phyloP scores from a whole-genome alignment of 1,284 basidiomycete species.

The Apiotrichum porosum region DNA sequence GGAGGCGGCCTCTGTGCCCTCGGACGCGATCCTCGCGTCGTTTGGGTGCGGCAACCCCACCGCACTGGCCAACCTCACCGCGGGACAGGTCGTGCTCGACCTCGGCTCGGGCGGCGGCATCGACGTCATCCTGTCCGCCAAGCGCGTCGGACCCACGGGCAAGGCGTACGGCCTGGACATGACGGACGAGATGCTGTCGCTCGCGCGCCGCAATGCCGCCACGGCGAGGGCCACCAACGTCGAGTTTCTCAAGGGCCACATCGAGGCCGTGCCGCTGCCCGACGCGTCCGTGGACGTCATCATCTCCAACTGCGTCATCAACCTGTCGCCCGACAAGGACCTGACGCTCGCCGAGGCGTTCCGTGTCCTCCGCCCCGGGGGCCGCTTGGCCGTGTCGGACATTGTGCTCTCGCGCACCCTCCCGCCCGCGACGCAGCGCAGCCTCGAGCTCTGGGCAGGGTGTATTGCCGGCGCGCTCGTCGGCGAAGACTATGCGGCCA shows the following conservation, averaged over 20 bases:
- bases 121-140: conserved; percentile 55
- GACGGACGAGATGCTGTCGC: conserved; percentile 37
- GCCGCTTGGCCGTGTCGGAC: conserved; percentile 73
- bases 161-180: conserved; percentile 56
- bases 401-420: conserved; percentile 16
- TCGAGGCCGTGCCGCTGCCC: conserved; percentile 52
- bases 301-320: conserved; percentile 57
- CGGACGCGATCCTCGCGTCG: conserved; percentile 17
- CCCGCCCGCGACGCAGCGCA: background rate
- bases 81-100: conserved; percentile 58
- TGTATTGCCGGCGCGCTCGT: conserved; percentile 18
- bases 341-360: conserved; percentile 71
- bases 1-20: conserved; percentile 12
- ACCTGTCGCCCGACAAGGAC: conserved; percentile 52
- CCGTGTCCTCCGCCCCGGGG: conserved; percentile 95
- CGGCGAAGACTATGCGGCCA: conserved; percentile 11
- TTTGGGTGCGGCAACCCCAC: conserved; percentile 22
- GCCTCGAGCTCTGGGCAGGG: conserved; percentile 19
- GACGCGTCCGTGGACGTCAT: conserved; percentile 55
- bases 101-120: conserved; percentile 57
- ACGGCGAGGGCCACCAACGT: conserved; percentile 49
- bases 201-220: conserved; percentile 50
- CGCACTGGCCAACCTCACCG: conserved; percentile 11
- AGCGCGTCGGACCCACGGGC: conserved; percentile 53
- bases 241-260: conserved; percentile 51